Percentiles rank a stretch among this genome's conserved stretches.
phyloP scores from a whole-genome alignment of 164 flowering plant genomes.

The Berberis vulgaris region DNA sequence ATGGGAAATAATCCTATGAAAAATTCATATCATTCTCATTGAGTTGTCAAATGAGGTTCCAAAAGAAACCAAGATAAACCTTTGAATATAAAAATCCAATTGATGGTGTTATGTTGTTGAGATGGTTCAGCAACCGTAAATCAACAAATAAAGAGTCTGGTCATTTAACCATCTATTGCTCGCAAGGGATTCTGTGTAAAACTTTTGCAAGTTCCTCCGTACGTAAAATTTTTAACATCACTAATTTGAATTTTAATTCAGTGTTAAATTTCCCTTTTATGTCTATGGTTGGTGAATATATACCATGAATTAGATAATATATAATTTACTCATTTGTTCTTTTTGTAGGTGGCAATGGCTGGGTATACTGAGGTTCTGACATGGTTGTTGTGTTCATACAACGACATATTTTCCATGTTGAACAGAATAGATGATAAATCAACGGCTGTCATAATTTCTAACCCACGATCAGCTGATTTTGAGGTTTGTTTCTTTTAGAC shows the following conservation, averaged over 20 bases:
- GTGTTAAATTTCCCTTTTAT: background rate
- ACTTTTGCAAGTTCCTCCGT: too few species aligned
- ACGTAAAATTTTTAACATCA: too few species aligned
- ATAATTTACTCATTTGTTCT: background rate
- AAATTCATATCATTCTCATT: too few species aligned
- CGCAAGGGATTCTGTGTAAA: too few species aligned
- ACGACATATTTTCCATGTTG: constrained; percentile 73
- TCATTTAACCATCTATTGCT: too few species aligned
- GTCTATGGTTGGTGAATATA: background rate
- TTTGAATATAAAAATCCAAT: too few species aligned
- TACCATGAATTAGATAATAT: background rate
- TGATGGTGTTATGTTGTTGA: too few species aligned
- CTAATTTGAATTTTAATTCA: background rate
- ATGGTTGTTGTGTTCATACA: constrained; percentile 75
- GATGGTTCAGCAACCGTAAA: too few species aligned
- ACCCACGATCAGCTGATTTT: constrained; percentile 92
- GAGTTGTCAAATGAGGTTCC: too few species aligned
- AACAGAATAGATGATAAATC: constrained; percentile 66
- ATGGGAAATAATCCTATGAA: too few species aligned
- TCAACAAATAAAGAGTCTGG: too few species aligned
- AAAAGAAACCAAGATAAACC: too few species aligned
- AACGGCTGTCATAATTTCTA: constrained; percentile 59
- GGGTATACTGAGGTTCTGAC: constrained; percentile 87
- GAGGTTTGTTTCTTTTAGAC: constrained; percentile 46
- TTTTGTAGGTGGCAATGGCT: constrained; percentile 60